A percentile compares a stretch with the other conserved stretches of the same genome.
These are phyloP conservation scores for Hypoxylon cercidicola DNA, from an alignment of 495 filamentous ascomycete genomes.

Conservation along the genomic window DNA sequence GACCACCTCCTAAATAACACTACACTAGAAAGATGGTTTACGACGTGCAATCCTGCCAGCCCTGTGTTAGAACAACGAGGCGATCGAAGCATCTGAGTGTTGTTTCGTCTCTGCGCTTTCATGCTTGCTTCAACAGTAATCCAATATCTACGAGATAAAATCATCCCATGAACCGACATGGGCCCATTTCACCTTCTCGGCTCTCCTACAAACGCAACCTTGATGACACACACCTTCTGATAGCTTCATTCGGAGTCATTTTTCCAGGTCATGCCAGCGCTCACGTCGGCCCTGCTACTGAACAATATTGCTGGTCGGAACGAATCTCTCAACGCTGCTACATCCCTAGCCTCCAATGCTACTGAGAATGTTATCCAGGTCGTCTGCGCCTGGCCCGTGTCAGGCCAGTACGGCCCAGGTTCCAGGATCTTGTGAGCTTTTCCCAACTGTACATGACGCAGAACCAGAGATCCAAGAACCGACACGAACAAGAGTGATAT, in stretches of 20 bases:
- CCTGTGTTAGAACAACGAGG: constrained; percentile 22
- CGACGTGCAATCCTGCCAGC: constrained; percentile 19
- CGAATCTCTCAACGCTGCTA: constrained; percentile 21
- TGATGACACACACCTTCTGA: constrained; percentile 8
- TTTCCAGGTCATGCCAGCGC: constrained; percentile 53
- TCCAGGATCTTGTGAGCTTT: constrained; percentile 63
- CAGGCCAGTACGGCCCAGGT: constrained; percentile 68
- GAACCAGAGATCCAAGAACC: not conserved
- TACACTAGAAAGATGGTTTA: not conserved
- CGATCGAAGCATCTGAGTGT: constrained; percentile 16
- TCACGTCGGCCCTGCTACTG: constrained; percentile 47
- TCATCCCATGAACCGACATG: constrained; percentile 20
- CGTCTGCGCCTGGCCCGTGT: constrained; percentile 69
- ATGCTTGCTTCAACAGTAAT: constrained; percentile 2
- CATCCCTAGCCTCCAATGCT: constrained; percentile 29
- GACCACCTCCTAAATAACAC: not conserved
- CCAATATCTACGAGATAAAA: constrained; percentile 12
- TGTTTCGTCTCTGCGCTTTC: constrained; percentile 1
- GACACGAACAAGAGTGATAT: not conserved
- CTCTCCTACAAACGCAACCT: not conserved
- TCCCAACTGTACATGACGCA: too few relatives aligned
- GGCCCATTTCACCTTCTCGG: constrained; percentile 12
- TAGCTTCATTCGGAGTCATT: not conserved
- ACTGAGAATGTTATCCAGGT: constrained; percentile 55
- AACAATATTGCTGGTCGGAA: constrained; percentile 45